Conservation (phyloP, 1,139 yeast genomes). For the Starmera stellimalicola region DNA sequence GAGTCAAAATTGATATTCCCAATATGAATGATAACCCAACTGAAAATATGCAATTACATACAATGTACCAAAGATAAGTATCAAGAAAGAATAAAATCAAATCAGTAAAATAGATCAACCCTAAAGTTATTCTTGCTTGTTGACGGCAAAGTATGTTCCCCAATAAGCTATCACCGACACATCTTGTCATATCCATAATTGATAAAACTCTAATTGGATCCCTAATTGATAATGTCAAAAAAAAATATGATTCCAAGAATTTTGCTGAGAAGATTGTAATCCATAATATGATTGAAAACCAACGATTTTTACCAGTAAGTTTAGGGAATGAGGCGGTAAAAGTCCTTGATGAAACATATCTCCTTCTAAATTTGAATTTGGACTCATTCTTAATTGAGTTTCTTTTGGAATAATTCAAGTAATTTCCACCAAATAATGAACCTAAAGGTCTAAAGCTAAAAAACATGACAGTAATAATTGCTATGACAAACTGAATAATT, state of each 20-base stretch:
- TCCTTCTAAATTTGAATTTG: conserved; percentile 23
- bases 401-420: conserved; percentile 11
- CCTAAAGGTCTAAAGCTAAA: conserved; percentile 55
- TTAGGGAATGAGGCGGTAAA: conserved; percentile 49
- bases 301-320: conserved; percentile 38
- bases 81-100: conserved; percentile 71
- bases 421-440: conserved; percentile 32
- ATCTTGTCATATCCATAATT: conserved; percentile 47
- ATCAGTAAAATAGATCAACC: conserved; percentile 53
- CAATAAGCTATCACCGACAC: conserved; percentile 48
- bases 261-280: conserved; percentile 59
- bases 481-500: conserved; percentile 47
- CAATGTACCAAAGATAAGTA: conserved; percentile 82
- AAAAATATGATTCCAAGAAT: conserved; percentile 72
- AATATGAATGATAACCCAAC: conserved; percentile 57
- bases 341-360: conserved; percentile 33
- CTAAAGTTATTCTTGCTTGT: conserved; percentile 51
- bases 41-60: conserved; percentile 70
- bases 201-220: conserved; percentile 71
- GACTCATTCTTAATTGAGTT: no score
- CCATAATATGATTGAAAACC: conserved; percentile 61
- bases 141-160: conserved; percentile 44
- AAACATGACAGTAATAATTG: conserved; percentile 51
- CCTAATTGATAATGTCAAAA: conserved; percentile 64
- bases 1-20: conserved; percentile 77